Evolutionary conservation across 139 green algal species (phyloP).

Genomic region (Auxenochlorella pyrenoidosa): DNA sequence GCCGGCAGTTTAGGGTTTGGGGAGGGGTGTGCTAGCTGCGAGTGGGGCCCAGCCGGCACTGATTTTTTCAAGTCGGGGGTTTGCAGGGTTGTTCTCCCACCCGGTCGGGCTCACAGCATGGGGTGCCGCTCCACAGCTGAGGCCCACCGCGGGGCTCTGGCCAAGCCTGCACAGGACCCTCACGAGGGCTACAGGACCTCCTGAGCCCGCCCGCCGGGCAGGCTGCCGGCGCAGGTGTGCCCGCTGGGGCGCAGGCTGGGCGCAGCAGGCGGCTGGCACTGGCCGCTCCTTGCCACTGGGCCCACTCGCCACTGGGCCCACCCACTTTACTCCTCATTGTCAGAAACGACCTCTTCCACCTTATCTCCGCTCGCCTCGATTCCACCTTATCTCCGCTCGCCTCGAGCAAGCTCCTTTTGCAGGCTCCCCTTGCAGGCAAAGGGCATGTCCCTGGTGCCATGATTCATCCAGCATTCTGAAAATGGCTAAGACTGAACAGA

Average conservation of each 20-base stretch:
- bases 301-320: no score
- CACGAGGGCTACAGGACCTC: slow-evolving; percentile 9
- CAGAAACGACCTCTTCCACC: no score
- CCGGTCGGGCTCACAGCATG: no score
- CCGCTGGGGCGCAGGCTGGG: neutral
- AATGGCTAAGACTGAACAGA: neutral
- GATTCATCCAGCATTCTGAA: no score
- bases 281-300: neutral
- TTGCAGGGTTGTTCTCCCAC: no score
- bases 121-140: no score
- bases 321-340: no score
- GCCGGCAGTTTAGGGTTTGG: no score
- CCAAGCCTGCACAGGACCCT: neutral
- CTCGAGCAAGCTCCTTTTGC: neutral
- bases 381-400: neutral
- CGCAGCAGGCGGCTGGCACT: neutral
- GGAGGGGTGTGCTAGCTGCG: no score
- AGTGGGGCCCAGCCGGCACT: no score
- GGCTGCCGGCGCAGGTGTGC: neutral
- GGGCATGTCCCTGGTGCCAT: no score
- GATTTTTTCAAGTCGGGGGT: no score
- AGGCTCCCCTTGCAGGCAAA: neutral
- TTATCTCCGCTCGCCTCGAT: neutral
- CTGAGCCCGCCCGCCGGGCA: neutral
- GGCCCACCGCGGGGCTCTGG: neutral